A percentile compares a stretch with the other conserved stretches of the same genome.
phyloP scores from a whole-genome alignment of 805 yeast genomes.

The Barnettozyma salicaria region DNA sequence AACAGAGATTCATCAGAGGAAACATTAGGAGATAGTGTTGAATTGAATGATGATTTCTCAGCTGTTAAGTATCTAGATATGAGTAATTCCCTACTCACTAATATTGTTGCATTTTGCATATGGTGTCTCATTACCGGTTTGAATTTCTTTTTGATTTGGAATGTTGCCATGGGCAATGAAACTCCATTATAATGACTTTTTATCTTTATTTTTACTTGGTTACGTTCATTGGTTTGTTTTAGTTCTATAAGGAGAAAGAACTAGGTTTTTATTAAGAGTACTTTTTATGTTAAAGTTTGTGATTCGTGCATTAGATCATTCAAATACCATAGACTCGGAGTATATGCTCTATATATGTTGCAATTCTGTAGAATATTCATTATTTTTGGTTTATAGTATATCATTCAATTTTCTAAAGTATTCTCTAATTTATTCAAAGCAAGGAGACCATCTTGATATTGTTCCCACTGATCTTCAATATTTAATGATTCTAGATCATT shows the following conservation, averaged over 20 bases:
- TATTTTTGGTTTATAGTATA: not conserved
- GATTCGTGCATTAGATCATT: too few species aligned
- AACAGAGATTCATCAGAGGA: slow-evolving; percentile 7
- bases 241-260: not conserved
- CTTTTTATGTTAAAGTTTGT: too few species aligned
- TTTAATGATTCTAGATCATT: slow-evolving; percentile 28
- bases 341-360: slow-evolving; percentile 1
- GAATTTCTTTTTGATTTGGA: slow-evolving; percentile 54
- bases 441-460: slow-evolving; percentile 26
- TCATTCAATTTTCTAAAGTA: slow-evolving; percentile 6
- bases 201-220: slow-evolving; percentile 14
- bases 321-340: not conserved
- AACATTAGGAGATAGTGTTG: slow-evolving; percentile 3
- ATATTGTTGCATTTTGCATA: slow-evolving; percentile 45
- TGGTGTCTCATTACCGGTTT: slow-evolving; percentile 47
- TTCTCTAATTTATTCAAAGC: slow-evolving; percentile 29
- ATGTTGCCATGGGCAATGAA: slow-evolving; percentile 39
- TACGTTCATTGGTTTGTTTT: not conserved
- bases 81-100: slow-evolving; percentile 40
- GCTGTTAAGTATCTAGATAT: slow-evolving; percentile 26
- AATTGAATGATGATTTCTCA: not conserved
- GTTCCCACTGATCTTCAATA: slow-evolving; percentile 26
- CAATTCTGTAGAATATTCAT: too few species aligned
- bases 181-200: slow-evolving; percentile 18
- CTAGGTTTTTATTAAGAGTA: slow-evolving; percentile 1